These are phyloP conservation scores for Backusella tarrabulga DNA, from an alignment of 192 early-diverging fungal genomes.

Conservation along the genomic window DNA sequence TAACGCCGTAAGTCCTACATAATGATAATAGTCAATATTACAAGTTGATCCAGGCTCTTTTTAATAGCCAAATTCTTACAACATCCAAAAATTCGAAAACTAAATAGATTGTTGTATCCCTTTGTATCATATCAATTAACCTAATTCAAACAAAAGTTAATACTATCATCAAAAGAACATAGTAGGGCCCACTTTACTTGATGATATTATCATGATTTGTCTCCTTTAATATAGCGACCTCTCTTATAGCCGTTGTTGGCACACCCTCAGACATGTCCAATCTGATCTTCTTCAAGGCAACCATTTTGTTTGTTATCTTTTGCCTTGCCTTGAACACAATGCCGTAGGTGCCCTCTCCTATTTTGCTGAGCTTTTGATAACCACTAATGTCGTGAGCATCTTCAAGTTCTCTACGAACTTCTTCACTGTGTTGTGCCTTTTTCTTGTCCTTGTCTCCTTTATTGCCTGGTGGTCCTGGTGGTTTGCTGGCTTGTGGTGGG, in stretches of 20 bases:
- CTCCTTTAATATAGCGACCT: constrained; percentile 78
- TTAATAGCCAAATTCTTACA: constrained; percentile 33
- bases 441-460: background rate
- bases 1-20: constrained; percentile 35
- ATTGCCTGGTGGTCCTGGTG: background rate
- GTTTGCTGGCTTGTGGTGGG: background rate
- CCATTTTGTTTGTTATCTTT: constrained; percentile 49
- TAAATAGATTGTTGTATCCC: constrained; percentile 84
- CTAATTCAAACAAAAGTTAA: constrained; percentile 38
- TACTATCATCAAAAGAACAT: background rate
- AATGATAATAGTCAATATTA: background rate
- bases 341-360: constrained; percentile 86
- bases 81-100: constrained; percentile 97
- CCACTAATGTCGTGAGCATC: constrained; percentile 36
- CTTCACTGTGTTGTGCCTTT: background rate
- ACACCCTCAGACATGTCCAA: constrained; percentile 67
- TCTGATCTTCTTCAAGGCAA: constrained; percentile 77
- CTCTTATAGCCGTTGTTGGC: constrained; percentile 70
- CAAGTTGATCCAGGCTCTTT: background rate
- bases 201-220: constrained; percentile 71
- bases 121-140: constrained; percentile 86
- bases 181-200: constrained; percentile 24
- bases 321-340: constrained; percentile 77
- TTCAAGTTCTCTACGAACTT: constrained; percentile 6
- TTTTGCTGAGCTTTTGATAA: constrained; percentile 74